Base-by-base conservation (phyloP, 2,329 filamentous ascomycete genomes). In the Cadophora gregata region DNA sequence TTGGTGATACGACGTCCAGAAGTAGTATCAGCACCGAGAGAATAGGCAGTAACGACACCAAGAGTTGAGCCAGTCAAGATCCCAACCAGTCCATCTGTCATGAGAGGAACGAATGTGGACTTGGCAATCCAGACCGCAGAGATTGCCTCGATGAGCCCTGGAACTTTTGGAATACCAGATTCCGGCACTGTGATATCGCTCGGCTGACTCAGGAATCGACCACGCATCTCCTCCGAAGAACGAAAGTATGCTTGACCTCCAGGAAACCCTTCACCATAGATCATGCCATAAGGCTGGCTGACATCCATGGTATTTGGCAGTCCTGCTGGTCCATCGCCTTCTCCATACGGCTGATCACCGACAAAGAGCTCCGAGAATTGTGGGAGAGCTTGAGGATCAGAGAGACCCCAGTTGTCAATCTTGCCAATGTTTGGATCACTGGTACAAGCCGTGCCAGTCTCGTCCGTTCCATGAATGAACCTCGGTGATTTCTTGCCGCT, bases 121-220 rank as follows among this genome's bases (percentile, higher is more conserved):
- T 97, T 98, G 42, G 94, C 93, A 70, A 97, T 90, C 95, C 95
- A 98, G 3, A 97, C 88, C 48, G 90, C 88, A 71, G 88, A 92
- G 21, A 96, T 85, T 1, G 90, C 88, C 69, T 96, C 91, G 0
- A 83, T 85, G 61, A 90, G 83, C 67, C 88, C 85, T 1, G 90
- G 88, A 21, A 97, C 85, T 62, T 88, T 88, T 2, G 94, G 94
- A 31, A 97, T 92, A 48, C 93, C 93, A 29, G 87, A 81, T 68
- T 88, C 83, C 7, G 88, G 88, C 61, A 88, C 84, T 14, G 87
- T 84, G 21, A 88, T 81, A 24, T 86, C 84, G 21, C 84, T 84
- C 8, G 89, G 86, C 58, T 85, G 82, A 24, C 84, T 85, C 36
- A 97, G 81, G 72, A 93, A 95, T 21, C 89, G 89, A 19, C 93